Percentiles rank a stretch among this genome's conserved stretches.
Conservation (phyloP, 2,329 filamentous ascomycete species). For the Verticillium nonalfalfae region DNA sequence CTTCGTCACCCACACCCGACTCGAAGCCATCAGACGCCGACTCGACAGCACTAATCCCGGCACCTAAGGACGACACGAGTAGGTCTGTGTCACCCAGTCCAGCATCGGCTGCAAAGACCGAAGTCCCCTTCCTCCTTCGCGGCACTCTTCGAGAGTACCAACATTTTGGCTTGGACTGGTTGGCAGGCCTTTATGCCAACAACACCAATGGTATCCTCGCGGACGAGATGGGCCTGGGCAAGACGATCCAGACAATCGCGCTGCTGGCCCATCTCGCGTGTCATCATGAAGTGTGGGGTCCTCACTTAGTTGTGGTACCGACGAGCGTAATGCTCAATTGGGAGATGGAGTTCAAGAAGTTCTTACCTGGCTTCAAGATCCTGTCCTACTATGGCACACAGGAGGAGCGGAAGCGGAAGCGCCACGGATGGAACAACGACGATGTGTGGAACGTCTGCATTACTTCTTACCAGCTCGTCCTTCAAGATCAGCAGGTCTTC, state of each 20-base stretch:
- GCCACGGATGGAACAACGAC: conserved; percentile 88
- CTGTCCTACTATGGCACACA: conserved; percentile 93
- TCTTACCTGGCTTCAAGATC: conserved; percentile 96
- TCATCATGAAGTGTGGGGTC: conserved; percentile 87
- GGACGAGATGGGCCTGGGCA: conserved; percentile 97
- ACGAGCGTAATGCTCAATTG: conserved; percentile 99
- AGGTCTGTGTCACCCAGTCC: conserved; percentile 23
- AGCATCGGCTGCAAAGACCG: conserved; percentile 47
- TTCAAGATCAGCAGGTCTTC: conserved; percentile 91
- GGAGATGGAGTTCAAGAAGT: conserved; percentile 99
- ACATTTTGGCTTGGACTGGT: conserved; percentile 94
- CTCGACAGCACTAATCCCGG: conserved; percentile 18
- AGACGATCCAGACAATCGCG: conserved; percentile 97
- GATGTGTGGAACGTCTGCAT: conserved; percentile 96
- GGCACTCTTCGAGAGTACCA: conserved; percentile 93
- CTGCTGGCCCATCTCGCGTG: conserved; percentile 89
- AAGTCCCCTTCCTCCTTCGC: conserved; percentile 75
- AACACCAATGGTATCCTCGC: conserved; percentile 94
- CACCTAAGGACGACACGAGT: conserved; percentile 17
- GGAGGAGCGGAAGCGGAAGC: conserved; percentile 86
- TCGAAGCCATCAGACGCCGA: conserved; percentile 45
- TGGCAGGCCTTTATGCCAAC: conserved; percentile 85
- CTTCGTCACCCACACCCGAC: conserved; percentile 34
- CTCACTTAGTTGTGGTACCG: conserved; percentile 91
- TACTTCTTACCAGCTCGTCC: conserved; percentile 92